phyloP scores from a whole-genome alignment of 139 green algal genomes.

The Asterochloris erici region DNA sequence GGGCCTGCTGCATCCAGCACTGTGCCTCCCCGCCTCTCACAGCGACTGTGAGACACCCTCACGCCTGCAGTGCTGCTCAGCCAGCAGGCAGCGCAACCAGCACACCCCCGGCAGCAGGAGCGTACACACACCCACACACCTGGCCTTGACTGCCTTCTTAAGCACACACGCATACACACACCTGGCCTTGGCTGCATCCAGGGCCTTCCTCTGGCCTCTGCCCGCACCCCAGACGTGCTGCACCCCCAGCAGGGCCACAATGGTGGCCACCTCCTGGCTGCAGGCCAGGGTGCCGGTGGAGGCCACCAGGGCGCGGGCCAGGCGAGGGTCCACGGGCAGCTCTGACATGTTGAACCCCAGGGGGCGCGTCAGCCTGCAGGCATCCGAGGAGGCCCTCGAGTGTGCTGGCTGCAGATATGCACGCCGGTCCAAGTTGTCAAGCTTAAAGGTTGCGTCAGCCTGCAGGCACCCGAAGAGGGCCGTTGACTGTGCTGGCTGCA shows the following conservation, averaged over 20 bases:
- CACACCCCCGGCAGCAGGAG: too few species aligned
- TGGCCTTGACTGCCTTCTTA: slow-evolving; percentile 37
- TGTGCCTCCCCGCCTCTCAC: too few species aligned
- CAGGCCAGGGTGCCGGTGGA: slow-evolving; percentile 36
- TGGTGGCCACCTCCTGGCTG: slow-evolving; percentile 60
- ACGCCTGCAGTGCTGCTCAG: too few species aligned
- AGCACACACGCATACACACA: not conserved
- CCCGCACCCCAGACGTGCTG: slow-evolving; percentile 38
- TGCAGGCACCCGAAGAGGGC: too few species aligned
- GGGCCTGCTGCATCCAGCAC: too few species aligned
- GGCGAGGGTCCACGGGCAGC: slow-evolving; percentile 66
- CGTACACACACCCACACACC: not conserved
- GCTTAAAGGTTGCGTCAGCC: too few species aligned
- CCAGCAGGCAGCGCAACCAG: not conserved
- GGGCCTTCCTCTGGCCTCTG: slow-evolving; percentile 20
- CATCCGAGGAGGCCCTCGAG: too few species aligned
- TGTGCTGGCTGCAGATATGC: too few species aligned
- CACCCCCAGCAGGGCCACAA: slow-evolving; percentile 58
- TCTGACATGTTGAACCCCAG: slow-evolving; percentile 58
- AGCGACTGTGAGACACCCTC: too few species aligned
- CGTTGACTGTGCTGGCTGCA: too few species aligned
- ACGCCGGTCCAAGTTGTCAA: too few species aligned
- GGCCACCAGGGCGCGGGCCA: slow-evolving; percentile 64
- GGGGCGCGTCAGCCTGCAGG: slow-evolving; percentile 50
- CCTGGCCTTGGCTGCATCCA: slow-evolving; percentile 44